A percentile compares a stretch with the other conserved stretches of the same genome.
Evolutionary conservation across 2,329 filamentous ascomycete species (phyloP).

Genomic region (Ampelomyces quisqualis): DNA sequence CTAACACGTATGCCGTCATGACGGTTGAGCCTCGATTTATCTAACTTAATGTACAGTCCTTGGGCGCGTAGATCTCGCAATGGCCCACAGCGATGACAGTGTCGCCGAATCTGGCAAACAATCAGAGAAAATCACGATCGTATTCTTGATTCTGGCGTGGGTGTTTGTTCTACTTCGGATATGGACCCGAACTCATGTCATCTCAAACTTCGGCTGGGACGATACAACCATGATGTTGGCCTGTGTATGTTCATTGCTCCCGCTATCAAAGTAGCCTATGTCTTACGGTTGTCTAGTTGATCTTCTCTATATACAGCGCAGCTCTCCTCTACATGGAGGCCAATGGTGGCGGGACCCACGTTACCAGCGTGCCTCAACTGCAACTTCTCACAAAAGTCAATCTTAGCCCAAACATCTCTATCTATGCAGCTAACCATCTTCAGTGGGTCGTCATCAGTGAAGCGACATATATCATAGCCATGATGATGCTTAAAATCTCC

Average conservation of each 20-base stretch:
- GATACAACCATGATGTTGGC: conserved; percentile 47
- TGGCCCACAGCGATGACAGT: conserved; percentile 24
- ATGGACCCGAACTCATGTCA: conserved; percentile 45
- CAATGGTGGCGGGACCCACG: conserved; percentile 38
- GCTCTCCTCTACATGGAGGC: conserved; percentile 29
- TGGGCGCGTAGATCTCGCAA: too few relatives aligned
- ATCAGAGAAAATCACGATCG: conserved; percentile 31
- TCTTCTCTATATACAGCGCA: conserved; percentile 38
- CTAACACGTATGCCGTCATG: background rate
- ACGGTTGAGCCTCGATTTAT: background rate
- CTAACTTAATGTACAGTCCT: background rate
- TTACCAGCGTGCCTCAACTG: conserved; percentile 25
- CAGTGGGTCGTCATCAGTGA: conserved; percentile 43
- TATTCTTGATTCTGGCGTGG: conserved; percentile 44
- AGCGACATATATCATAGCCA: conserved; percentile 44
- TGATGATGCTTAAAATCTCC: conserved; percentile 49
- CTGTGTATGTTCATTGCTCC: conserved; percentile 27
- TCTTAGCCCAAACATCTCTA: too few relatives aligned
- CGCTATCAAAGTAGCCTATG: background rate
- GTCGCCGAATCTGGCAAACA: conserved; percentile 24
- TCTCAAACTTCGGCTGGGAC: conserved; percentile 48
- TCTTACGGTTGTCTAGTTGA: conserved; percentile 20
- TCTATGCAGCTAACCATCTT: conserved; percentile 1
- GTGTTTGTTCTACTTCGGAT: conserved; percentile 42
- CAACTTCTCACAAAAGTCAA: conserved; percentile 32